These are phyloP conservation scores for Candida namnaoensis DNA, from an alignment of 805 yeast species.

Conservation along the genomic window DNA sequence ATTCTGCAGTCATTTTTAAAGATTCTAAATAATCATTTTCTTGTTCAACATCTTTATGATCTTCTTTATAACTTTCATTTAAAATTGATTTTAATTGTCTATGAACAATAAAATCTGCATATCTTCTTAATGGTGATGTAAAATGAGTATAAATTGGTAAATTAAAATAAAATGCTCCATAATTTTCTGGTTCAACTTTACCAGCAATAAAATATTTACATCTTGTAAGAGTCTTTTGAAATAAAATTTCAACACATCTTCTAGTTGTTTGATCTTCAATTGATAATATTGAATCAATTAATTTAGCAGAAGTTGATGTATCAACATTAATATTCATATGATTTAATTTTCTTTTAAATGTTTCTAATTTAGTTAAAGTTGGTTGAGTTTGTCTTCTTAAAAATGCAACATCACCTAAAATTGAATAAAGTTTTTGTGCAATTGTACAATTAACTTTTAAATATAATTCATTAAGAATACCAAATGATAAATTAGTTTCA, in stretches of 20 bases:
- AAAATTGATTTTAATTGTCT: constrained; percentile 76
- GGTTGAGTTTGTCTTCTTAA: constrained; percentile 87
- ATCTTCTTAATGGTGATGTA: constrained; percentile 86
- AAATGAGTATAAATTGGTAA: constrained; percentile 87
- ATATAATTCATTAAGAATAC: constrained; percentile 65
- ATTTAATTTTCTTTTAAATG: constrained; percentile 63
- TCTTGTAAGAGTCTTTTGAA: constrained; percentile 74
- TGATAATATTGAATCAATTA: constrained; percentile 61
- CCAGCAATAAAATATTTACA: constrained; percentile 90
- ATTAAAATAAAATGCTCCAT: constrained; percentile 74
- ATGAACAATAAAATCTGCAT: constrained; percentile 88
- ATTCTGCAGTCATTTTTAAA: constrained; percentile 76
- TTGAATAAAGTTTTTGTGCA: constrained; percentile 71
- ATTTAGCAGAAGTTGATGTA: constrained; percentile 59
- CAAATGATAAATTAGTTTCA: constrained; percentile 45
- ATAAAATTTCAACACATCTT: constrained; percentile 66
- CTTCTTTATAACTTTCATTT: constrained; percentile 7
- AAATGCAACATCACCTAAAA: constrained; percentile 72
- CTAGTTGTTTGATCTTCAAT: constrained; percentile 57
- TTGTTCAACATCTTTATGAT: constrained; percentile 20
- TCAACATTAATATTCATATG: constrained; percentile 64
- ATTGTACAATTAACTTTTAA: constrained; percentile 78
- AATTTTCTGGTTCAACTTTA: constrained; percentile 68
- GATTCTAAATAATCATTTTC: constrained; percentile 54
- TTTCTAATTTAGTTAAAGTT: constrained; percentile 68